phyloP scores from a whole-genome alignment of 2,329 filamentous ascomycete genomes.

The Boeremia lycopersici region DNA sequence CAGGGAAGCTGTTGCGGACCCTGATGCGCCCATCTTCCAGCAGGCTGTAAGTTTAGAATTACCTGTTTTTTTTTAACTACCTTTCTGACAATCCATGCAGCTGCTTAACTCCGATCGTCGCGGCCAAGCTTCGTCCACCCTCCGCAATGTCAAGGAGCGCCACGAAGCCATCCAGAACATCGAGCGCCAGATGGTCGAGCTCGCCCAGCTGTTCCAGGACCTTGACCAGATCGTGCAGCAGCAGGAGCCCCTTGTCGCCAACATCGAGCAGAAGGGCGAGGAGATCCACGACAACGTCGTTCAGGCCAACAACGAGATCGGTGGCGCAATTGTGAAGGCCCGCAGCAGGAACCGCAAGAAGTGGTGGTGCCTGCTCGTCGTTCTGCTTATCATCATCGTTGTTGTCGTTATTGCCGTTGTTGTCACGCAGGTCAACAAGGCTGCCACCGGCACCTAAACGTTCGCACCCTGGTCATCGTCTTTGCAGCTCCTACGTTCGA shows the following conservation, averaged over 20 bases:
- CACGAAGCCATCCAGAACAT: conserved; percentile 91
- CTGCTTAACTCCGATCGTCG: conserved; percentile 80
- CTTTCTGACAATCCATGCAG: conserved; percentile 41
- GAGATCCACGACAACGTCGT: conserved; percentile 83
- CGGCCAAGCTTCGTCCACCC: conserved; percentile 79
- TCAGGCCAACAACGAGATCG: conserved; percentile 84
- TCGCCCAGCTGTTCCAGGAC: conserved; percentile 86
- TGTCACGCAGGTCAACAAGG: conserved; percentile 38
- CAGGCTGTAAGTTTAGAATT: conserved; percentile 63
- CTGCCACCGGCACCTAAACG: conserved; percentile 17
- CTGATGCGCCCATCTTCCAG: conserved; percentile 81
- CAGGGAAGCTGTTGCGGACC: conserved; percentile 73
- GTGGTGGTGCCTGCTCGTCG: conserved; percentile 90
- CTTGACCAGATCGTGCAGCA: conserved; percentile 85
- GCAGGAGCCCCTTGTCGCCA: conserved; percentile 78
- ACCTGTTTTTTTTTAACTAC: background rate
- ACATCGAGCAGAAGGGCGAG: conserved; percentile 86
- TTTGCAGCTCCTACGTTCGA: background rate
- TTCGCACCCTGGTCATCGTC: background rate
- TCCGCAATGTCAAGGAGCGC: conserved; percentile 80
- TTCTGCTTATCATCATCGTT: conserved; percentile 48
- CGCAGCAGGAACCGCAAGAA: conserved; percentile 77
- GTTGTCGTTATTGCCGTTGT: conserved; percentile 50
- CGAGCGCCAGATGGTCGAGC: conserved; percentile 84
- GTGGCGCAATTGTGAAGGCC: conserved; percentile 80